Base-by-base conservation (phyloP, 768 basidiomycete species). In the Boletus subparvulus region DNA sequence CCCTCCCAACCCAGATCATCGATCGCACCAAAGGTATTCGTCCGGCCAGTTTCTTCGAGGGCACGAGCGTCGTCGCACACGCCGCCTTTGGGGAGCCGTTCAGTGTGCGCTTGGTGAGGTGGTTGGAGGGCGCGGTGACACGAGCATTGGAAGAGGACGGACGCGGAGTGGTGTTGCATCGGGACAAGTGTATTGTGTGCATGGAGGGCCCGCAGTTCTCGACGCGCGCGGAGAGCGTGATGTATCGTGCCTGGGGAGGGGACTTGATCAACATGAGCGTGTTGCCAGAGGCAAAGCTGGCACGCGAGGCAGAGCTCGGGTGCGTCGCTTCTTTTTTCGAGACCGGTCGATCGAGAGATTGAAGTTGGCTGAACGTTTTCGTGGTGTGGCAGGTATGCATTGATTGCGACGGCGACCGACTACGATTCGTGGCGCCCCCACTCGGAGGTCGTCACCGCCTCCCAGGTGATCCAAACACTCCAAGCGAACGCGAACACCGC, bases 201-300 rank as follows among this genome's bases (percentile, higher is more conserved):
- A 98, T 98, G 93, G 94, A 98, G 69, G 95, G 95, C 47, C 91
- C 91, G 33, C 94, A 94, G 74, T 99, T 99, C 79, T 96, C 94
- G 53, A 99, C 96, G n/a, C 78, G 96, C 37, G 96, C 96, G 17
- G 96, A 99, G 81, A 94, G 92, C 66, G 65, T 82, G 65, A 94
- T 97, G 94, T 97, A 98, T 72, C 81, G 94, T 21, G 79, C 81
- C 46, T 95, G 92, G 90, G 96, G 96, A 10, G 92, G 85, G 7
- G 92, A 96, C 71, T 75, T 96, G 68, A 95, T 96, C 75, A 95
- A 98, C 73, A 99, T 99, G 96, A 96, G 91, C 56, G 91, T 91
- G 40, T 76, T 98, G 28, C 97, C 97, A 2, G 96, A 99, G 75
- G 86, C 95, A n/a, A 98, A 98, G 77, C 80, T 98, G 41, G 96